Evolutionary conservation across 305 asterid species (phyloP), one percentile per base, ranked within the genome.

Genomic region (Solanum aculeatissimum): DNA sequence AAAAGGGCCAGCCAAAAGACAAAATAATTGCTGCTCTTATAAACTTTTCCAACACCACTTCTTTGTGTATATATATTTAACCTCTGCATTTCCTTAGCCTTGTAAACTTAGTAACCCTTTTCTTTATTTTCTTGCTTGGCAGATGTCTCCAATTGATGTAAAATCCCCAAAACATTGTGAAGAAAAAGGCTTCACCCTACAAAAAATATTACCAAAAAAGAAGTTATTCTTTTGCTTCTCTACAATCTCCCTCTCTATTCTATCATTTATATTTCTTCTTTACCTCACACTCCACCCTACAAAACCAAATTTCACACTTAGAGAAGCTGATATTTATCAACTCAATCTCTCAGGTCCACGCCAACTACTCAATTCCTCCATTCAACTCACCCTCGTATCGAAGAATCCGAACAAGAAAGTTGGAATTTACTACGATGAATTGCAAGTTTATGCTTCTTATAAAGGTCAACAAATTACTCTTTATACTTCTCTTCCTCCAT

Each of bases 111-210:
- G 47, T 40, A 51, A 42, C 8, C 77, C 9, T 58, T 47, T 84
- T 40, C 27, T 54, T 84, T 54, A 82, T 15, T 85, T 79, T 74
- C 60, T 77, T 74, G 49, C 71, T 65, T 55, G 1, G 58, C 90
- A 91, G 89, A 96, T 96, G 99, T 94, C 99, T 90, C 85, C 78
- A 90, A 79, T 93, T 86, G 25, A 85, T 86, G 96, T 74, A 86
- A 88, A 72, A 84, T 93, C 98, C 69, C 98, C 99, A 85, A 92
- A 95, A 90, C 97, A 95, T 88, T 97, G 99, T 80, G 96, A 91
- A 79, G 92, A 93, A 85, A 87, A 92, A 79, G 68, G 88, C 29
- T 55, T 87, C 78, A 83, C 13, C 60, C 9, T 87, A 80, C 86
- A 81, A 47, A 92, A 77, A 29, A 7, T 49, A 18, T 6, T 77